phyloP scores from a whole-genome alignment of 2,329 filamentous ascomycete species.

The Paecilomyces niveus region DNA sequence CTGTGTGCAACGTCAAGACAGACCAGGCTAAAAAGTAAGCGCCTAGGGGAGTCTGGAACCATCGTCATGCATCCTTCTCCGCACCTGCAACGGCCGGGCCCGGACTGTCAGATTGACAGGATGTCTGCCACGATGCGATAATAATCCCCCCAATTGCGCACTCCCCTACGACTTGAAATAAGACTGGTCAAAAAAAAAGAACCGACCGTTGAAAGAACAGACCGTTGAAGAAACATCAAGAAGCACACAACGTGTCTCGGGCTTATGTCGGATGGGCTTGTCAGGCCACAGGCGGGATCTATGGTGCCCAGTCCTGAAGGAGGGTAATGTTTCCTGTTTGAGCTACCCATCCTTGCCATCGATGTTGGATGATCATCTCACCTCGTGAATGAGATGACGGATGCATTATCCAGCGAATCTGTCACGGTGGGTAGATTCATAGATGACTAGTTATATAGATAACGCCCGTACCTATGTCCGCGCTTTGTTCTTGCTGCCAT shows the following conservation, averaged over 20 bases:
- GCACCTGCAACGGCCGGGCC: not conserved
- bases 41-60: not conserved
- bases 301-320: not conserved
- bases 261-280: not conserved
- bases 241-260: not conserved
- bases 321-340: not conserved
- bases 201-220: not conserved
- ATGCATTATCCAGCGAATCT: not conserved
- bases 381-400: not conserved
- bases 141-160: too few relatives aligned
- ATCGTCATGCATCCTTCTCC: not conserved
- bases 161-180: not conserved
- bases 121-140: not conserved
- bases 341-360: not conserved
- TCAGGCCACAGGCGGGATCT: conserved; percentile 4
- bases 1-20: not conserved
- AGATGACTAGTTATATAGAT: not conserved
- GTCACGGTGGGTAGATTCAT: not conserved
- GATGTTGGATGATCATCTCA: not conserved
- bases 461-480: not conserved
- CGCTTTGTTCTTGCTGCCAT: not conserved
- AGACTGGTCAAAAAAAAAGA: not conserved
- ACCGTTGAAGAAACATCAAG: not conserved
- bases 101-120: not conserved
- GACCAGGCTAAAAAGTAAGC: not conserved